A percentile compares a stretch with the other conserved stretches of the same genome.
These are phyloP conservation scores for Pelargonium nanum DNA, from an alignment of 345 rosid genomes.

Conservation along the genomic window DNA sequence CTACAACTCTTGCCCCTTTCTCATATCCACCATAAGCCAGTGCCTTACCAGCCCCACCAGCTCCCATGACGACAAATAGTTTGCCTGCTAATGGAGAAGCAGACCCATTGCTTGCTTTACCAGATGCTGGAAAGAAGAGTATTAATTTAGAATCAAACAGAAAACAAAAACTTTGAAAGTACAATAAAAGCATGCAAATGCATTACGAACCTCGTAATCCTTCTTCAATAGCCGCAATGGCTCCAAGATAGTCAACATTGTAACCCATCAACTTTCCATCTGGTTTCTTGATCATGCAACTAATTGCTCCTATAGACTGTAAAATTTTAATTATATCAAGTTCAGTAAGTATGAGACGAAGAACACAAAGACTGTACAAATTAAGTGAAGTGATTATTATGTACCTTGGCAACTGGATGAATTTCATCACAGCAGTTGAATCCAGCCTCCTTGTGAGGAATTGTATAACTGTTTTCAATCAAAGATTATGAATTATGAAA, in stretches of 20 bases:
- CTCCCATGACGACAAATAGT: slow-evolving; percentile 52
- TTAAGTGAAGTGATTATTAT: neutral
- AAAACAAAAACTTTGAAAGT: neutral
- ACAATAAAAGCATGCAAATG: slow-evolving; percentile 3
- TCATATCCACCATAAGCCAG: slow-evolving; percentile 51
- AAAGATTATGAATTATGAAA: neutral
- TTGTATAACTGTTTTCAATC: slow-evolving; percentile 27
- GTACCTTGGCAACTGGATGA: slow-evolving; percentile 45
- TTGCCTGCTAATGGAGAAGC: slow-evolving; percentile 51
- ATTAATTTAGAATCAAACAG: neutral
- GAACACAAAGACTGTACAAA: neutral
- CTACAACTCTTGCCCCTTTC: slow-evolving; percentile 55
- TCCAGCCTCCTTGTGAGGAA: slow-evolving; percentile 49
- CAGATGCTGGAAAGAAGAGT: slow-evolving; percentile 22
- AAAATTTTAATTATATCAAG: neutral
- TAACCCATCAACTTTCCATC: slow-evolving; percentile 48
- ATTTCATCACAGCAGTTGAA: slow-evolving; percentile 43
- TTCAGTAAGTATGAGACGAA: neutral
- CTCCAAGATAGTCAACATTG: slow-evolving; percentile 53
- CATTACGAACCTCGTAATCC: slow-evolving; percentile 33
- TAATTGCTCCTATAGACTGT: slow-evolving; percentile 51
- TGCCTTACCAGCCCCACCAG: slow-evolving; percentile 64
- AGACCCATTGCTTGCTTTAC: slow-evolving; percentile 18
- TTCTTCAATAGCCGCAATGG: slow-evolving; percentile 52
- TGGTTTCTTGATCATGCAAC: slow-evolving; percentile 45